Evolutionary conservation across 768 basidiomycete species (phyloP).

Genomic region (Mycena maculata): DNA sequence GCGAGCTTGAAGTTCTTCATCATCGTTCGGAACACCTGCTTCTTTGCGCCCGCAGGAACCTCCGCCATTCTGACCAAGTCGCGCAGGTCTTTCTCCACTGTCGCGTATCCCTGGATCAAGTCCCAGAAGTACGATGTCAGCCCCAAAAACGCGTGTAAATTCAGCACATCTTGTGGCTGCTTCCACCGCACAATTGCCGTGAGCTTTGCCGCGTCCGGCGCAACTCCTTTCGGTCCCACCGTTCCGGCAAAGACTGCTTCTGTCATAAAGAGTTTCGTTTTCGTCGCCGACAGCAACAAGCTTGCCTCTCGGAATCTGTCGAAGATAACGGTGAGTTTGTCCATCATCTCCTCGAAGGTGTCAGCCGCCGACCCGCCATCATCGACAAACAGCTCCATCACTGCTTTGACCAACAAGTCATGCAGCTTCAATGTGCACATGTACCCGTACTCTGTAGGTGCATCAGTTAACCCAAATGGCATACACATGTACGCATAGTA

Average conservation of each 20-base stretch:
- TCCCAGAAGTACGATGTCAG: constrained; percentile 49
- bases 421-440: constrained; percentile 40
- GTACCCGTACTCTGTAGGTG: constrained; percentile 49
- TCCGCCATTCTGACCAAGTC: constrained; percentile 41
- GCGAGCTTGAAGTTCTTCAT: constrained; percentile 37
- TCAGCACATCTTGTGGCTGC: constrained; percentile 40
- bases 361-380: constrained; percentile 49
- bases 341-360: constrained; percentile 42
- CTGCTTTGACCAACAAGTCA: constrained; percentile 38
- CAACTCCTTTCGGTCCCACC: constrained; percentile 47
- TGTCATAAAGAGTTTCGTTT: constrained; percentile 50
- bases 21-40: constrained; percentile 40
- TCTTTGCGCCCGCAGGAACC: constrained; percentile 34
- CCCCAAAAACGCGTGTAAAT: constrained; percentile 50
- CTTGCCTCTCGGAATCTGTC: constrained; percentile 38
- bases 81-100: constrained; percentile 43
- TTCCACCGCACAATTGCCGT: constrained; percentile 51
- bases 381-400: constrained; percentile 52
- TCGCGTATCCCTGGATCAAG: constrained; percentile 49
- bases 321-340: constrained; percentile 42
- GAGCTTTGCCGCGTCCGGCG: constrained; percentile 50
- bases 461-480: constrained; percentile 56
- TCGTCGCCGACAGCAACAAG: constrained; percentile 52
- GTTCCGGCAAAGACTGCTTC: constrained; percentile 52
- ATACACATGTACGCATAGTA: constrained; percentile 49